These are phyloP conservation scores for Morella rubra DNA, from an alignment of 306 rosid genomes.

Conservation along the genomic window DNA sequence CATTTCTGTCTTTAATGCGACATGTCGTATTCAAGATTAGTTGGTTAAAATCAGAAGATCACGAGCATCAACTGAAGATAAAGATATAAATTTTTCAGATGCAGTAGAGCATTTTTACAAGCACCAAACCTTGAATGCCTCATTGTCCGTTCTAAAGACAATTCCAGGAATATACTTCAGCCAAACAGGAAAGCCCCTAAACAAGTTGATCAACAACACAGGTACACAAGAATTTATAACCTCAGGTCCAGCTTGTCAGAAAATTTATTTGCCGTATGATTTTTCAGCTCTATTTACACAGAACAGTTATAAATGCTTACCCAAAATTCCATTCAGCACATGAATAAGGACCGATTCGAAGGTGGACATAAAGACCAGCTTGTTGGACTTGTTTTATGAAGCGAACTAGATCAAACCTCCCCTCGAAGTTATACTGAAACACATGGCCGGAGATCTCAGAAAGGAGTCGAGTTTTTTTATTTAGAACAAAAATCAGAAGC, in stretches of 20 bases:
- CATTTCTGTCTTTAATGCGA: constrained; percentile 71
- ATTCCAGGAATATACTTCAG: constrained; percentile 84
- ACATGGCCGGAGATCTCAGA: not conserved
- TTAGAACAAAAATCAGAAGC: not conserved
- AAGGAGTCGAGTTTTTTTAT: not conserved
- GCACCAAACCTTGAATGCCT: constrained; percentile 72
- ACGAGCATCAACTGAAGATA: no score
- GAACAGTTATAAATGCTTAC: constrained; percentile 35
- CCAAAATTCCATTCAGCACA: constrained; percentile 99
- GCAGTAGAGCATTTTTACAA: not conserved
- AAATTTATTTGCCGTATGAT: no score
- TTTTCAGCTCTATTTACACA: no score
- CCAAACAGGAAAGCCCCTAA: constrained; percentile 98
- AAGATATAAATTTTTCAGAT: no score
- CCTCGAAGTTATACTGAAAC: constrained; percentile 78
- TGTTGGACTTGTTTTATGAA: constrained; percentile 82
- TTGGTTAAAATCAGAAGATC: not conserved
- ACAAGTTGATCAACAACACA: not conserved
- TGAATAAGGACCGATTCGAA: constrained; percentile 84
- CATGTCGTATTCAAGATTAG: constrained; percentile 19
- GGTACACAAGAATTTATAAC: no score
- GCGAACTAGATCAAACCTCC: constrained; percentile 76
- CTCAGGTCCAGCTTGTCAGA: no score
- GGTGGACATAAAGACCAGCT: constrained; percentile 87
- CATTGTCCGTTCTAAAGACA: constrained; percentile 82